Evolutionary conservation across 306 rosid species (phyloP).

Genomic region (Carpinus fangiana): DNA sequence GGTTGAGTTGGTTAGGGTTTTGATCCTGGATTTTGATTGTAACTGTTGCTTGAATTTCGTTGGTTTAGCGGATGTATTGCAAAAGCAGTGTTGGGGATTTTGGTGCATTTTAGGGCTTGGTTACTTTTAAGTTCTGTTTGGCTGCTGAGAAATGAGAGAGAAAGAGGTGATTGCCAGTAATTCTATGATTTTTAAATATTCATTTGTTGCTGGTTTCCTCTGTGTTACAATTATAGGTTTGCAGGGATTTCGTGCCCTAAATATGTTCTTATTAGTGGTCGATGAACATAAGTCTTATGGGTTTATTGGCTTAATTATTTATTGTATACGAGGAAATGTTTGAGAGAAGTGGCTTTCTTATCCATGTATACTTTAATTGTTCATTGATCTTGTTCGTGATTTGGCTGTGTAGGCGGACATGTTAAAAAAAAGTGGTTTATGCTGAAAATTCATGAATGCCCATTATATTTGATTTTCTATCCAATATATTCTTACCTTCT

Average conservation of each 20-base stretch:
- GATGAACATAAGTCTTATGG: background rate
- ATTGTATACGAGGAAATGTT: background rate
- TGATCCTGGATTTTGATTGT: conserved; percentile 3
- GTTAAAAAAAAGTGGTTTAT: background rate
- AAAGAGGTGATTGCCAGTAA: background rate
- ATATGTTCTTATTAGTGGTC: background rate
- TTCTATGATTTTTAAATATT: background rate
- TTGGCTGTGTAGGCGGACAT: background rate
- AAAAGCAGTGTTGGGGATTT: conserved; percentile 3
- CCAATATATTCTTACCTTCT: background rate
- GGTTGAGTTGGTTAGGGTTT: conserved; percentile 3
- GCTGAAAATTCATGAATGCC: background rate
- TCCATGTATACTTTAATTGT: background rate
- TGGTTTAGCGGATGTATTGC: too few relatives aligned
- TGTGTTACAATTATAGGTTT: background rate
- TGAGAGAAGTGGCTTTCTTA: background rate
- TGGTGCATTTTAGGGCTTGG: background rate
- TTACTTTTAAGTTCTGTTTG: background rate
- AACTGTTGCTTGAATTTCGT: too few relatives aligned
- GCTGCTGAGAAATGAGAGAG: background rate
- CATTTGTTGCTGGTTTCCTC: background rate
- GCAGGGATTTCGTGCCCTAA: background rate
- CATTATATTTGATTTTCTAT: background rate
- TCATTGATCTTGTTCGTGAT: background rate
- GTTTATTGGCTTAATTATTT: background rate